A percentile compares a stretch with the other conserved stretches of the same genome.
Conservation (phyloP, 1,139 yeast genomes). For the Scheffersomyces stambukii region DNA sequence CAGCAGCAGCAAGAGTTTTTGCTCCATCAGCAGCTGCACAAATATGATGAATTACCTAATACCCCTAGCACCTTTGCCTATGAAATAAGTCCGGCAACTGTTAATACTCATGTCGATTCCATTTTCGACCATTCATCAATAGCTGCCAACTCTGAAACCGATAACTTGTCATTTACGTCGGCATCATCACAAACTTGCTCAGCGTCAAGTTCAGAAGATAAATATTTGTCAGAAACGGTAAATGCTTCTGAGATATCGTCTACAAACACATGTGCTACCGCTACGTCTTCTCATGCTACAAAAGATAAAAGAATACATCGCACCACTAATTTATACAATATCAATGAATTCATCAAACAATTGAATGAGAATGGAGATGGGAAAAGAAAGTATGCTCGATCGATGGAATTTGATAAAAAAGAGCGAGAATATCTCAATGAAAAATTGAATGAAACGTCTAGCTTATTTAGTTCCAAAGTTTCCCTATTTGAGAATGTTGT, state of each 20-base stretch:
- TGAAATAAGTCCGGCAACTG: slow-evolving; percentile 5
- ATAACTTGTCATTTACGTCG: slow-evolving; percentile 6
- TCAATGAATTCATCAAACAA: slow-evolving; percentile 18
- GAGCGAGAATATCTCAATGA: slow-evolving; percentile 15
- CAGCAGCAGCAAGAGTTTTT: not conserved
- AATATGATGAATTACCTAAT: too few relatives aligned
- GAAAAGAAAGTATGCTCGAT: slow-evolving; percentile 18
- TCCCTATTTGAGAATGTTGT: slow-evolving; percentile 24
- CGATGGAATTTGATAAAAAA: slow-evolving; percentile 21
- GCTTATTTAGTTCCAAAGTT: slow-evolving; percentile 9
- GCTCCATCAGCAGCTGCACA: not conserved
- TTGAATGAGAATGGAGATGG: slow-evolving; percentile 13
- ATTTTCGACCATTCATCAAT: slow-evolving; percentile 20
- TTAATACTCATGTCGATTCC: slow-evolving; percentile 13
- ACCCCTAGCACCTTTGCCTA: not conserved
- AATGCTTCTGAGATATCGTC: too few relatives aligned
- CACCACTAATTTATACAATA: slow-evolving; percentile 20
- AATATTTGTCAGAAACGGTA: too few relatives aligned
- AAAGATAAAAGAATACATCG: slow-evolving; percentile 18
- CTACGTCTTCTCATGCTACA: too few relatives aligned
- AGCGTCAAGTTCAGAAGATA: slow-evolving; percentile 1
- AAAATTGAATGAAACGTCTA: slow-evolving; percentile 8
- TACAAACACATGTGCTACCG: slow-evolving; percentile 2
- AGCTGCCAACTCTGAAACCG: slow-evolving; percentile 17
- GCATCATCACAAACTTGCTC: slow-evolving; percentile 2